A percentile compares a stretch with the other conserved stretches of the same genome.
Evolutionary conservation across 345 rosid genomes (phyloP).

Genomic region (Noccaea caerulescens): DNA sequence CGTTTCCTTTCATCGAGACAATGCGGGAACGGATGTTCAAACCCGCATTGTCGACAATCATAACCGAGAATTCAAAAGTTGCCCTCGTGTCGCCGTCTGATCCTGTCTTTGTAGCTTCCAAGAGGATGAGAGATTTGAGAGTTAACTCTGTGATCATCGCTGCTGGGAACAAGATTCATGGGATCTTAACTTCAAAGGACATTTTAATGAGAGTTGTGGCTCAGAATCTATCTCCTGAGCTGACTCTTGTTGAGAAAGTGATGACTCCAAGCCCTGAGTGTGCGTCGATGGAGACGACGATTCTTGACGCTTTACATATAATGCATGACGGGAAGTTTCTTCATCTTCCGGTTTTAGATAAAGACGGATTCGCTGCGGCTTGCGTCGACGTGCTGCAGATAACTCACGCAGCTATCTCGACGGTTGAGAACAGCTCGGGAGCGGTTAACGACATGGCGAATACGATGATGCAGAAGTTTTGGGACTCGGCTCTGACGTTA

Average conservation of each 20-base stretch:
- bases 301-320: constrained; percentile 86
- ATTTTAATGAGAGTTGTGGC: constrained; percentile 96
- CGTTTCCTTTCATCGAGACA: constrained; percentile 78
- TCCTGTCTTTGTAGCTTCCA: constrained; percentile 85
- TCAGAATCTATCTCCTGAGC: constrained; percentile 87
- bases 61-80: constrained; percentile 72
- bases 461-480: constrained; percentile 97
- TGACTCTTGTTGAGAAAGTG: constrained; percentile 89
- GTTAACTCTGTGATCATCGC: constrained; percentile 75
- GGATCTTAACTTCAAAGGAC: constrained; percentile 95
- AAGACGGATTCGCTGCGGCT: constrained; percentile 69
- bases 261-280: constrained; percentile 95
- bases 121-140: constrained; percentile 76
- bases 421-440: constrained; percentile 83
- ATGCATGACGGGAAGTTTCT: constrained; percentile 98
- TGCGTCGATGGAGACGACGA: constrained; percentile 75
- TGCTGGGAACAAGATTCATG: constrained; percentile 72
- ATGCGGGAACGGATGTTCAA: constrained; percentile 90
- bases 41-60: constrained; percentile 83
- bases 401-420: constrained; percentile 91
- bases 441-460: constrained; percentile 76
- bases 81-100: constrained; percentile 77
- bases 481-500: constrained; percentile 90
- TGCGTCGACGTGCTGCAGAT: constrained; percentile 90
- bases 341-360: constrained; percentile 92